A percentile compares a stretch with the other conserved stretches of the same genome.
These are phyloP conservation scores for Condylostoma magnum DNA, from an alignment of 169 alveolate genomes.

Conservation along the genomic window DNA sequence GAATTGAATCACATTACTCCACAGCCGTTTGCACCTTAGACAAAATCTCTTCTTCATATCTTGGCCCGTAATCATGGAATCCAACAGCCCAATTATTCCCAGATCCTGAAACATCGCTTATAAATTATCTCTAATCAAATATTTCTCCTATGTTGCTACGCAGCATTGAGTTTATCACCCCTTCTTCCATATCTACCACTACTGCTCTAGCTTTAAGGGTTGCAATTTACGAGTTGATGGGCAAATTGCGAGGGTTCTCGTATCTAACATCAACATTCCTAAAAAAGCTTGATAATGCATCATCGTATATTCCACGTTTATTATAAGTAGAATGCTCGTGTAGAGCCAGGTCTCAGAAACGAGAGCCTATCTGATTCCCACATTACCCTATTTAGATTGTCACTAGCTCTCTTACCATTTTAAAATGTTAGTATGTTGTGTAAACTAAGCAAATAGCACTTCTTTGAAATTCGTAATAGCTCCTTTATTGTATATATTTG, in stretches of 20 bases:
- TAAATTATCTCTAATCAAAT: slow-evolving; percentile 88
- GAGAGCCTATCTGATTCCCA: slow-evolving; percentile 92
- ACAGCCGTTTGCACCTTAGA: slow-evolving; percentile 86
- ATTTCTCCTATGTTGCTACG: slow-evolving; percentile 88
- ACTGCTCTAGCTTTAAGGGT: slow-evolving; percentile 89
- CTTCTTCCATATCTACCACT: slow-evolving; percentile 97
- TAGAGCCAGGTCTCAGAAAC: slow-evolving; percentile 90
- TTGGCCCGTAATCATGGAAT: slow-evolving; percentile 83
- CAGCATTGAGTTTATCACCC: slow-evolving; percentile 91
- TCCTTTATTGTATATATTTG: neutral
- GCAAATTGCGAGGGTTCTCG: slow-evolving; percentile 59
- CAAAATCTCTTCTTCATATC: slow-evolving; percentile 82
- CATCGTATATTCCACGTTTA: slow-evolving; percentile 72
- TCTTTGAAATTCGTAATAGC: neutral
- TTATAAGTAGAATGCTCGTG: slow-evolving; percentile 81
- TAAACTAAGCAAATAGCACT: neutral
- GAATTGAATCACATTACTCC: slow-evolving; percentile 93
- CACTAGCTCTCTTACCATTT: slow-evolving; percentile 91
- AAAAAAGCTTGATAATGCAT: slow-evolving; percentile 77
- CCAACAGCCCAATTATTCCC: slow-evolving; percentile 97
- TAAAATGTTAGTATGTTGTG: neutral
- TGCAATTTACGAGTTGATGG: slow-evolving; percentile 55
- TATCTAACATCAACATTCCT: slow-evolving; percentile 68
- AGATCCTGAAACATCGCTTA: slow-evolving; percentile 95
- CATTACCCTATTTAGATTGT: slow-evolving; percentile 92